These are phyloP conservation scores for Backusella circina DNA, from an alignment of 192 early-diverging fungal genomes.

Conservation along the genomic window DNA sequence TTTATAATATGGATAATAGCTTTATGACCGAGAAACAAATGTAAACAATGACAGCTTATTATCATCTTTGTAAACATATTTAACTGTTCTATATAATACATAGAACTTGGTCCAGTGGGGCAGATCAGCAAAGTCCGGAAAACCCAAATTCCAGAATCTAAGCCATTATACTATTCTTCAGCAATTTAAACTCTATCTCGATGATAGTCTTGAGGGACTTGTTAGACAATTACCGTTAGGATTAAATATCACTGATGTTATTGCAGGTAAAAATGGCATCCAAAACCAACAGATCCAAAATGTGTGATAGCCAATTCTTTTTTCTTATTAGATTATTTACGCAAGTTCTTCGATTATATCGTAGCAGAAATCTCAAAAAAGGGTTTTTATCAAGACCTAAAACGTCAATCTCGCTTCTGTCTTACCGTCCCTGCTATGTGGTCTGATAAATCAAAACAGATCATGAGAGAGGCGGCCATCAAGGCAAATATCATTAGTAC, in stretches of 20 bases:
- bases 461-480: conserved; percentile 49
- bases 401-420: conserved; percentile 26
- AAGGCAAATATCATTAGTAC: conserved; percentile 42
- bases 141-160: conserved; percentile 24
- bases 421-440: conserved; percentile 48
- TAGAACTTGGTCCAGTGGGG: conserved; percentile 39
- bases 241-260: conserved; percentile 34
- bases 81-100: too few species aligned
- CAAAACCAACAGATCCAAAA: too few species aligned
- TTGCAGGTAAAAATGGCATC: conserved; percentile 23
- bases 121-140: conserved; percentile 30
- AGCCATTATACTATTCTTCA: conserved; percentile 33
- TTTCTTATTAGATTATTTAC: conserved; percentile 29
- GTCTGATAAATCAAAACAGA: conserved; percentile 45
- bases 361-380: conserved; percentile 33
- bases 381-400: conserved; percentile 22
- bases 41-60: too few species aligned
- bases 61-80: too few species aligned
- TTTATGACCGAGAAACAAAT: conserved; percentile 39
- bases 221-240: conserved; percentile 36
- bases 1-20: conserved; percentile 30
- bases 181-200: conserved; percentile 48
- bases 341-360: conserved; percentile 35
- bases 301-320: background rate
- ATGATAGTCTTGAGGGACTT: conserved; percentile 32